Conservation (phyloP, 768 basidiomycete genomes). For the Suillus plorans region DNA sequence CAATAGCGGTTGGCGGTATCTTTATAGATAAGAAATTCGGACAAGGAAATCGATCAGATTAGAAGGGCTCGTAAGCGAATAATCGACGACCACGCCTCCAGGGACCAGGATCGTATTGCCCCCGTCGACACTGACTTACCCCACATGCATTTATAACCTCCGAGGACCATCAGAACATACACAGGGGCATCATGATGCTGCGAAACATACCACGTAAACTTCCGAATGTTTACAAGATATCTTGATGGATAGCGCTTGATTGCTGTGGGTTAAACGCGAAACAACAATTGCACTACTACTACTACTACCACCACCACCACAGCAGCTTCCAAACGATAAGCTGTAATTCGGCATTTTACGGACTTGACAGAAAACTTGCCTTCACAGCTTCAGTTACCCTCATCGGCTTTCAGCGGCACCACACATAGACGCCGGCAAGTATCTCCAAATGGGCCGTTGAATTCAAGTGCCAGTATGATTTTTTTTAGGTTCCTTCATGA, state of each 20-base stretch:
- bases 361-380: neutral
- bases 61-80: neutral
- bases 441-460: neutral
- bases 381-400: neutral
- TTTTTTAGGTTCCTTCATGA: neutral
- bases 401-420: neutral
- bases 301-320: too few species aligned
- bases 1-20: neutral
- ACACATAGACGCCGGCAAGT: neutral
- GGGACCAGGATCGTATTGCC: neutral
- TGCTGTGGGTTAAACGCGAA: neutral
- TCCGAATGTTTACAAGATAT: neutral
- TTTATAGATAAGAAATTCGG: neutral
- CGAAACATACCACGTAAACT: neutral
- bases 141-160: neutral
- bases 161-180: neutral
- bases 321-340: neutral
- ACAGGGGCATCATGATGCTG: neutral
- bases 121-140: too few species aligned
- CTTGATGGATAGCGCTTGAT: neutral
- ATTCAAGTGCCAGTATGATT: neutral
- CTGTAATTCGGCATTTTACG: neutral
- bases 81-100: neutral
- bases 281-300: neutral
- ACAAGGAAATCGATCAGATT: neutral